phyloP scores from a whole-genome alignment of 2,329 filamentous ascomycete genomes.

The Ophiostoma novo-ulmi region DNA sequence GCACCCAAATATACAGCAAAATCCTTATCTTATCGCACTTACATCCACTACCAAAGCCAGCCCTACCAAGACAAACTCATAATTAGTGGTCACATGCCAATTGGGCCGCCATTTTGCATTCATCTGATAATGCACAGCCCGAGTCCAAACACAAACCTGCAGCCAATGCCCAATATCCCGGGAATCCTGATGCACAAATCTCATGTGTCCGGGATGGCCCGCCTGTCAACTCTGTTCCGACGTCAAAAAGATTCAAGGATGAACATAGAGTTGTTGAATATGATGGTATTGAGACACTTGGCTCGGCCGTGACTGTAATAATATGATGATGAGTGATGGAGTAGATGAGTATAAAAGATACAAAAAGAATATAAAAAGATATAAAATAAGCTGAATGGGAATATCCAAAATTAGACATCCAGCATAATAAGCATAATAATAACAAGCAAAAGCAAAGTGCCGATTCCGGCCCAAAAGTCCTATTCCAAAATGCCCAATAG shows the following conservation, averaged over 20 bases:
- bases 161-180: background rate
- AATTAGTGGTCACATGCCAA: background rate
- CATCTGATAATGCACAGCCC: background rate
- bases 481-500: background rate
- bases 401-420: background rate
- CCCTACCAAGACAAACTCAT: background rate
- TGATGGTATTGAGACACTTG: background rate
- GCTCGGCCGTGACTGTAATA: background rate
- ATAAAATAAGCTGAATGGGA: background rate
- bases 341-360: background rate
- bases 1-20: background rate
- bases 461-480: background rate
- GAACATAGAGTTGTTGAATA: background rate
- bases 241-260: background rate
- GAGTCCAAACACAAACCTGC: background rate
- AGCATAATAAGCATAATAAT: background rate
- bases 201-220: background rate
- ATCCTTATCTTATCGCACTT: conserved; percentile 3
- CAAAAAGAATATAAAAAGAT: background rate
- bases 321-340: background rate
- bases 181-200: background rate
- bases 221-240: conserved; percentile 1
- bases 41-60: background rate
- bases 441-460: background rate
- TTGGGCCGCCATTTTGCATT: background rate